A percentile compares a stretch with the other conserved stretches of the same genome.
Conservation (phyloP, 2,329 filamentous ascomycete genomes). For the Furcasterigmium furcatum region DNA sequence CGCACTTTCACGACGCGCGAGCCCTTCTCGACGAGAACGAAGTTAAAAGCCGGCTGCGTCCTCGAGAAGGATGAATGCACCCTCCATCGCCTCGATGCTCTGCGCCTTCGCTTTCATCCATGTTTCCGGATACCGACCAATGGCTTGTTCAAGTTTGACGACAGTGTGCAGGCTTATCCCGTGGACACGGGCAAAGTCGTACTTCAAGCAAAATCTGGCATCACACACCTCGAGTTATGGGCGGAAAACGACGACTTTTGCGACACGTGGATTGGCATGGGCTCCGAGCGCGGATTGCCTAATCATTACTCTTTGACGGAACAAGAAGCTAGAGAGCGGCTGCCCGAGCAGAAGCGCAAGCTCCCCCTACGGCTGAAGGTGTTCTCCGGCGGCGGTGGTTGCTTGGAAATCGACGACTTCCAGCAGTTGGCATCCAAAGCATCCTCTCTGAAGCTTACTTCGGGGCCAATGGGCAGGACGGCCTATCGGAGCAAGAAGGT, state of each 20-base stretch:
- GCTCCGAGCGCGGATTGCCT: neutral
- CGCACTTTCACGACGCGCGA: constrained; percentile 79
- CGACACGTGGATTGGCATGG: constrained; percentile 68
- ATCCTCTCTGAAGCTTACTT: constrained; percentile 71
- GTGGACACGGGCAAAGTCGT: constrained; percentile 75
- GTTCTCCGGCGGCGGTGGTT: constrained; percentile 70
- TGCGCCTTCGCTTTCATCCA: constrained; percentile 87
- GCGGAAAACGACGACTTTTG: constrained; percentile 78
- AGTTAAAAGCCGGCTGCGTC: constrained; percentile 75
- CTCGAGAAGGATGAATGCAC: constrained; percentile 77
- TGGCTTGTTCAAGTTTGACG: constrained; percentile 58
- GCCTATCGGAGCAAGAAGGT: constrained; percentile 76
- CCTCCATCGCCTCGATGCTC: constrained; percentile 86
- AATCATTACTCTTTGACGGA: constrained; percentile 58
- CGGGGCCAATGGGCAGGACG: constrained; percentile 54
- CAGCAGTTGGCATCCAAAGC: constrained; percentile 66
- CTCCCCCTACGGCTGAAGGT: constrained; percentile 58
- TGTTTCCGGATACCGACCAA: constrained; percentile 86
- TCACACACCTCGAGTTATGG: constrained; percentile 83
- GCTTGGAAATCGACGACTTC: constrained; percentile 76
- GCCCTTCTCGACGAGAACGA: constrained; percentile 82
- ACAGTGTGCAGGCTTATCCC: constrained; percentile 81
- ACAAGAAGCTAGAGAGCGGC: constrained; percentile 63
- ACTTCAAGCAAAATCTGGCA: constrained; percentile 74
- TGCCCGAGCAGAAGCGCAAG: constrained; percentile 73